phyloP scores from a whole-genome alignment of 73 alveolate genomes.

The Paramecium tetraurelia region DNA sequence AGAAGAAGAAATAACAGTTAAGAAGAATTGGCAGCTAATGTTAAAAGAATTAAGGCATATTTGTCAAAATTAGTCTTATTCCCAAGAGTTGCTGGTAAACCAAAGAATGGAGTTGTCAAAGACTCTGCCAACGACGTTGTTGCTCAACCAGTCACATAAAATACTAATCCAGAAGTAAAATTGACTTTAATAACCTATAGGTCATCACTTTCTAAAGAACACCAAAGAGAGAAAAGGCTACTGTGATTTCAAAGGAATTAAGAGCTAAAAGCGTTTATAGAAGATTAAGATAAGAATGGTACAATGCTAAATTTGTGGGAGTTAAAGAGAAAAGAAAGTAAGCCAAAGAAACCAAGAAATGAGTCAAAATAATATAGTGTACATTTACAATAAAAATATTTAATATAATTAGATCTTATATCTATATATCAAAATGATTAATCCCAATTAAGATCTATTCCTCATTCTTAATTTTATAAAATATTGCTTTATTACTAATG shows the following conservation, averaged over 20 bases:
- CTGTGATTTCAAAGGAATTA: constrained; percentile 36
- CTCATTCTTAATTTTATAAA: neutral
- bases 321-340: constrained; percentile 40
- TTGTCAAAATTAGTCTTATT: constrained; percentile 90
- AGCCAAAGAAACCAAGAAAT: constrained; percentile 15
- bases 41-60: constrained; percentile 92
- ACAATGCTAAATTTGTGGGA: constrained; percentile 50
- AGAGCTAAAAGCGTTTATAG: neutral
- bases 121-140: constrained; percentile 50
- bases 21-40: constrained; percentile 88
- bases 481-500: neutral
- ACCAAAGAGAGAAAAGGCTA: constrained; percentile 28
- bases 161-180: constrained; percentile 36
- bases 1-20: constrained; percentile 93
- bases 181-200: neutral
- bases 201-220: constrained; percentile 40
- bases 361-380: neutral
- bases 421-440: constrained; percentile 29
- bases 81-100: constrained; percentile 93
- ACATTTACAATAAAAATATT: neutral
- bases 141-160: neutral
- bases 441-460: constrained; percentile 59
- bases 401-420: neutral
- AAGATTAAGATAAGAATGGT: constrained; percentile 56
- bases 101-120: constrained; percentile 87